phyloP scores from a whole-genome alignment of 352 stramenopile genomes.

The Phytophthora ohioensis region DNA sequence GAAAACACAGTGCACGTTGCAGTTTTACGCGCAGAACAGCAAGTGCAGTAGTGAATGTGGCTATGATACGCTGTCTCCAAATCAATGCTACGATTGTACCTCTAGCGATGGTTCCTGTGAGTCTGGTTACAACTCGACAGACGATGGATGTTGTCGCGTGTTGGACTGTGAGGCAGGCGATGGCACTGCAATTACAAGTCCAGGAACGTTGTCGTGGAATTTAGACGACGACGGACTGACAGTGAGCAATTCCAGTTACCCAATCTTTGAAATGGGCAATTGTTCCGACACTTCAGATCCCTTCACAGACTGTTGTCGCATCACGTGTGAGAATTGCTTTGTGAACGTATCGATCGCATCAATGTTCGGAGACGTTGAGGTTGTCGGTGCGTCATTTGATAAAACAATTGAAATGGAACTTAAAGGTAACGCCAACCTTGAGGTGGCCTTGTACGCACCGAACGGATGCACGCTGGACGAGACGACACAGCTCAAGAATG shows the following conservation, averaged over 20 bases:
- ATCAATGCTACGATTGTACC: slow-evolving; percentile 33
- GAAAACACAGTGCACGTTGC: slow-evolving; percentile 24
- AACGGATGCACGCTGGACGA: slow-evolving; percentile 34
- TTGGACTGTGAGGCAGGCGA: slow-evolving; percentile 22
- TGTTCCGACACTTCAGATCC: slow-evolving; percentile 29
- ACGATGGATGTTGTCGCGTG: slow-evolving; percentile 32
- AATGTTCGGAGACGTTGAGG: slow-evolving; percentile 30
- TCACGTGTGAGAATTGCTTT: slow-evolving; percentile 40
- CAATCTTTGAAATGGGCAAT: slow-evolving; percentile 30
- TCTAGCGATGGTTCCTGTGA: slow-evolving; percentile 23
- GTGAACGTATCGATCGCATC: slow-evolving; percentile 37
- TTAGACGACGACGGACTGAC: slow-evolving; percentile 27
- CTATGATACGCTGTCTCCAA: slow-evolving; percentile 19
- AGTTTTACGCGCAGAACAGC: slow-evolving; percentile 37
- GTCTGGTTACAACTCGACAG: slow-evolving; percentile 23
- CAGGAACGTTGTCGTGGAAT: slow-evolving; percentile 28
- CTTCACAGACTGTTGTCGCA: slow-evolving; percentile 27
- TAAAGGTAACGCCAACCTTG: slow-evolving; percentile 29
- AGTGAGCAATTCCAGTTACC: slow-evolving; percentile 30
- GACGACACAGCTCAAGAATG: slow-evolving; percentile 36
- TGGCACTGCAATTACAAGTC: not conserved
- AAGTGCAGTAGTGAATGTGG: slow-evolving; percentile 29
- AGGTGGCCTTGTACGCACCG: slow-evolving; percentile 31
- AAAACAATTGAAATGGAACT: slow-evolving; percentile 37
- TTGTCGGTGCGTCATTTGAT: slow-evolving; percentile 15